Evolutionary conservation across 805 yeast genomes (phyloP).

Genomic region (Candida coquimbonensis): DNA sequence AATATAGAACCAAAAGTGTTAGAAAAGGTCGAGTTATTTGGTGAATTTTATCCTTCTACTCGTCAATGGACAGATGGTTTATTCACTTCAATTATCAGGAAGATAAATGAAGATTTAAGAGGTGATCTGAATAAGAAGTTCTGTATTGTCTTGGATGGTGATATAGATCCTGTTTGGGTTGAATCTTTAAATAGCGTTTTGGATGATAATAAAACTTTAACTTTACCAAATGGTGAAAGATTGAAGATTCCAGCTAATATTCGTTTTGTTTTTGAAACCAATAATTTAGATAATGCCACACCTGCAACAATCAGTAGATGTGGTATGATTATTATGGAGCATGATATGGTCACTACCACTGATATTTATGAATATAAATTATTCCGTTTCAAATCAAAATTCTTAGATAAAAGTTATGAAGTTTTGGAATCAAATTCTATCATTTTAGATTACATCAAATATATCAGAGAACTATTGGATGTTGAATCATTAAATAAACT

Average conservation of each 20-base stretch:
- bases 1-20: conserved; percentile 71
- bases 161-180: conserved; percentile 90
- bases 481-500: not conserved
- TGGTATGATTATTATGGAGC: conserved; percentile 77
- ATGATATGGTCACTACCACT: conserved; percentile 16
- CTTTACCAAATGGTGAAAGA: conserved; percentile 88
- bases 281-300: conserved; percentile 58
- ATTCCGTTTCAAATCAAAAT: not conserved
- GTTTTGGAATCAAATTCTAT: not conserved
- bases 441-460: not conserved
- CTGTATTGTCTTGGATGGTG: conserved; percentile 90
- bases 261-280: conserved; percentile 71
- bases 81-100: conserved; percentile 60
- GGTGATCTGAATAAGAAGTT: conserved; percentile 50
- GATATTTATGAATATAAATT: conserved; percentile 22
- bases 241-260: conserved; percentile 58
- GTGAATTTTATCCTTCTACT: conserved; percentile 64
- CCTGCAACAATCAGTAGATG: conserved; percentile 92
- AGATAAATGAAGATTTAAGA: conserved; percentile 43
- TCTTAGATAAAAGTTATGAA: not conserved
- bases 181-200: conserved; percentile 85
- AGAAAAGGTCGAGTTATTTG: conserved; percentile 59
- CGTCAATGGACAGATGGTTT: conserved; percentile 93
- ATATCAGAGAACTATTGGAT: not conserved
- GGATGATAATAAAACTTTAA: conserved; percentile 77